phyloP scores from a whole-genome alignment of 371 early-diverging fungal species.

The Mortierella sp. region DNA sequence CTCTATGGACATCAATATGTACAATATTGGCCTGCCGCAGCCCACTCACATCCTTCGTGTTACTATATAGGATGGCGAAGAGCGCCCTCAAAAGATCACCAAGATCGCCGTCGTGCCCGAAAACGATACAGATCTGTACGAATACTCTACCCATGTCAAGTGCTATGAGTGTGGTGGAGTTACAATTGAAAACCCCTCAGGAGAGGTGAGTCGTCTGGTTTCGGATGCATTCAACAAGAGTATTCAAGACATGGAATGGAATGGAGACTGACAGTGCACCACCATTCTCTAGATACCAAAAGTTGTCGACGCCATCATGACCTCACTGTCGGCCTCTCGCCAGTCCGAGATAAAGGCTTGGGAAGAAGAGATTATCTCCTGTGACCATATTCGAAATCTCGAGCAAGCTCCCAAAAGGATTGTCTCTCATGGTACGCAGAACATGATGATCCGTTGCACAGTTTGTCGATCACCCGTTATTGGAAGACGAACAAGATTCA shows the following conservation, averaged over 20 bases:
- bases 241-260: too few relatives aligned
- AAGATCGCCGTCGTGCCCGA: slow-evolving; percentile 88
- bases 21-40: too few relatives aligned
- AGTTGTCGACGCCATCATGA: slow-evolving; percentile 75
- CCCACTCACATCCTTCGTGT: not conserved
- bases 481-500: not conserved
- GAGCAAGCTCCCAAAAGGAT: slow-evolving; percentile 66
- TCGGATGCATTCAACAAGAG: too few relatives aligned
- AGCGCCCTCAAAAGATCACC: slow-evolving; percentile 87
- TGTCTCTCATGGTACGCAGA: slow-evolving; percentile 55
- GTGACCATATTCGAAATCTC: slow-evolving; percentile 84
- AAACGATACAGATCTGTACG: slow-evolving; percentile 76
- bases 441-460: slow-evolving; percentile 4
- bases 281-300: slow-evolving; percentile 57
- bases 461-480: too few relatives aligned
- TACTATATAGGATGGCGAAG: slow-evolving; percentile 56
- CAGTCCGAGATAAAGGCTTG: slow-evolving; percentile 93
- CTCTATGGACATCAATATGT: too few relatives aligned
- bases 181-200: slow-evolving; percentile 53
- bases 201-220: slow-evolving; percentile 35
- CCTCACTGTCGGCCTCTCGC: slow-evolving; percentile 82
- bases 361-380: slow-evolving; percentile 86
- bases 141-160: slow-evolving; percentile 69
- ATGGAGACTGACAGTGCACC: not conserved
- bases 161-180: slow-evolving; percentile 76